phyloP scores from a whole-genome alignment of 352 stramenopile species.

The Globisporangium lucens region DNA sequence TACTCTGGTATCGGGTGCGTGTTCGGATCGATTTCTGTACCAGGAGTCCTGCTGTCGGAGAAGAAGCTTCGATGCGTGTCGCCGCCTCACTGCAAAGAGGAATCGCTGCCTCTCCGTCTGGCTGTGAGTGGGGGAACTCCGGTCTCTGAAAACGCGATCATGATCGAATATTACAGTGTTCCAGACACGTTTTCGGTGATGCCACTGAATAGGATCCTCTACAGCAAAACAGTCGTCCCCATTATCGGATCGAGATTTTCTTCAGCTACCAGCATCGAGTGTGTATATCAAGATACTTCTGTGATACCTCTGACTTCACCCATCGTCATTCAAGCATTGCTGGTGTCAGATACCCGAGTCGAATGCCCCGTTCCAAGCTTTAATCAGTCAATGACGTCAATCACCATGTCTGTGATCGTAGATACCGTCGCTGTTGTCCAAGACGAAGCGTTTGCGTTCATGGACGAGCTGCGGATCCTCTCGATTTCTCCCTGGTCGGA shows the following conservation, averaged over 20 bases:
- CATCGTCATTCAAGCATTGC: constrained; percentile 1
- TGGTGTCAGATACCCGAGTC: constrained; percentile 6
- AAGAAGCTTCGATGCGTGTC: constrained; percentile 27
- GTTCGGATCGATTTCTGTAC: constrained; percentile 29
- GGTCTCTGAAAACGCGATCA: constrained; percentile 39
- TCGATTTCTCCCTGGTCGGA: constrained; percentile 25
- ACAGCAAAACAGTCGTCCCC: constrained; percentile 23
- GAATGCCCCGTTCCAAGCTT: constrained; percentile 13
- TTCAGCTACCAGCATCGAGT: constrained; percentile 20
- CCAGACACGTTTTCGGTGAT: constrained; percentile 15
- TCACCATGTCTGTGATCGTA: constrained; percentile 23
- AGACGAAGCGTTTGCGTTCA: constrained; percentile 17
- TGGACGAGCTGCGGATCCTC: constrained; percentile 18
- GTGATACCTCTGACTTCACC: background rate
- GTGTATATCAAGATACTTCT: constrained; percentile 20
- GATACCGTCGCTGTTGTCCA: constrained; percentile 22
- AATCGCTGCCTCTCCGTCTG: constrained; percentile 27
- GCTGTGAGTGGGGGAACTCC: constrained; percentile 13
- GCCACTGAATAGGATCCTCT: constrained; percentile 31
- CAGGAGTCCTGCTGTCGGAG: constrained; percentile 17
- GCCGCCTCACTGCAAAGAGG: constrained; percentile 19
- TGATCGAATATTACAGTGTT: constrained; percentile 30
- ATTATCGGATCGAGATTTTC: constrained; percentile 22
- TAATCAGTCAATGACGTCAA: background rate
- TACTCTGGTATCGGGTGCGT: constrained; percentile 27